Evolutionary conservation across 2,329 filamentous ascomycete genomes (phyloP), one percentile per base, ranked within the genome.

Genomic region (Neopestalotiopsis rosae): DNA sequence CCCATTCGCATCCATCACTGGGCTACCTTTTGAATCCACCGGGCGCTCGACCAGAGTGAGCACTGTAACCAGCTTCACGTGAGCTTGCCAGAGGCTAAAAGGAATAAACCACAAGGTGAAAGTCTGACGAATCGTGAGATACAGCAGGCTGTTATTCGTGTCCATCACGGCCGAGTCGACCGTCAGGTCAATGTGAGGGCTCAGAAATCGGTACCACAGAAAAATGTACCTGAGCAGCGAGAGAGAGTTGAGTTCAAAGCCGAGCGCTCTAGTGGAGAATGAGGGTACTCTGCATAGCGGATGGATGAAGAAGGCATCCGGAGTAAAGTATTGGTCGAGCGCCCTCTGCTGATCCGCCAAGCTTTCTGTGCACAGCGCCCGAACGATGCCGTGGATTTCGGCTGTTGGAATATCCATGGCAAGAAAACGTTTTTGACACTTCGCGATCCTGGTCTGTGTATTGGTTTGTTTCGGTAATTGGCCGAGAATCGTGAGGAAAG

Each of bases 181-280:
- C 1, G 86, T 81, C 13, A 95, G 81, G 58, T 90, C 85, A 72
- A 96, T 92, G 20, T 85, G 83, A 0, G 94, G 94, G 70, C 90
- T 94, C 76, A 97, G 84, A 72, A 95, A 92, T 76, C 94, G 93
- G 80, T 97, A 95, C 92, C 92, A 95, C 56, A 90, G 88, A 76
- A 94, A 97, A 68, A 97, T 91, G 73, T 86, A 85, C 62, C 87
- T 82, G 20, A 97, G 85, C 5, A 93, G 77, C 81, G 86, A 89
- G 58, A 93, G 86, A 10, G 92, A 95, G 71, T 91, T 88, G 30
- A 88, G 65, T 13, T 76, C 70, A 13, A 56, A n/a, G 7, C 80
- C 79, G 0, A 83, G 72, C 1, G 87, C 64, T 1, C 76, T 69
- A 38, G 81, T 72, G 20, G 78, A 76, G 72, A 90, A 87, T 6